Evolutionary conservation across 345 rosid species (phyloP), one percentile per base, ranked within the genome.

Genomic region (Linum trigynum): DNA sequence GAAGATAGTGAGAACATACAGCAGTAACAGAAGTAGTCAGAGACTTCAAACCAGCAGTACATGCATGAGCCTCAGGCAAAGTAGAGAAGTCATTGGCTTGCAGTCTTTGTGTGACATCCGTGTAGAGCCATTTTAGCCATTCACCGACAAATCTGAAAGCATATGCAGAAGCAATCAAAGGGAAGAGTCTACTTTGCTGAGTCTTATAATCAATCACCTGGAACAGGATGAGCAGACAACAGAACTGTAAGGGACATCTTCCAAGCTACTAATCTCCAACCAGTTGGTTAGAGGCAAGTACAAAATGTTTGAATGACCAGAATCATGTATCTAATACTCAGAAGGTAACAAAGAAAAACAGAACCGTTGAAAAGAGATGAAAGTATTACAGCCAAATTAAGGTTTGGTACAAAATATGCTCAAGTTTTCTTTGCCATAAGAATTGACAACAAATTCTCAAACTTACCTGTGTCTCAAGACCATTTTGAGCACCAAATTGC

Each of bases 1-100:
- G 53, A 15, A 48, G 53, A 48, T 48, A 48, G 53, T 9, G 53
- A 48, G 53, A 62, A 81, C 90, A 41, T 87, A 94, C 99, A 73
- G 96, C 94, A 67, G 99, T 91, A 65, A 75, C 83, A 67, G 96
- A 65, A 65, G 99, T 91, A 55, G 99, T 95, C 78, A 95, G 70
- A 67, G 99, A 95, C 81, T 95, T 95, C 80, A 95, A 81, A 68
- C 97, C 99, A 1, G 99, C 97, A 69, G 99, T 95, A 76, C 99
- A 95, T 37, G 99, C 96, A 78, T 95, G 99, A 75, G 88, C 95
- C 82, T 95, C 99, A 1, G 97, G 94, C 82, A 95, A 79, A 15
- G 91, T 95, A 56, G 99, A 75, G 71, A 91, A 91, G 80, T 95
- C 99, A 67, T 76, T 83, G 68, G 90, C 95, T 72, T 85, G 86